Evolutionary conservation across 2,329 filamentous ascomycete species (phyloP).

Genomic region (Pseudocercospora macadamiae): DNA sequence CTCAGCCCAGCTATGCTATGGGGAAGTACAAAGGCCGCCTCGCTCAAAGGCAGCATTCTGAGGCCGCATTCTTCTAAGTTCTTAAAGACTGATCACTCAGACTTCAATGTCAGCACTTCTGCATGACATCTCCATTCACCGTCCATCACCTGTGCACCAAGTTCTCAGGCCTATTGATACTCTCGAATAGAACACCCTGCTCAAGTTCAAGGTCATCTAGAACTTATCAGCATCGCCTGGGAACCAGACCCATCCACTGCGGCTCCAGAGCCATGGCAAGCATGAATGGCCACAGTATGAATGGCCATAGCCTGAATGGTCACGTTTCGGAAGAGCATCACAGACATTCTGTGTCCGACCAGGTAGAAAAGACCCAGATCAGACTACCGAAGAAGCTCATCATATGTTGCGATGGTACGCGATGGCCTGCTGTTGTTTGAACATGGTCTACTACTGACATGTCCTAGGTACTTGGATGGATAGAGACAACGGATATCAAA

Average conservation of each 20-base stretch:
- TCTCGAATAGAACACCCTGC: too few relatives aligned
- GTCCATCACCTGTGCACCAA: background rate
- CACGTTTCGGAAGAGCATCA: conserved; percentile 4
- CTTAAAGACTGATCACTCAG: background rate
- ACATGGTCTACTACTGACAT: background rate
- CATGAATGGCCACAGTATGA: conserved; percentile 3
- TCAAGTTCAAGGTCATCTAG: too few relatives aligned
- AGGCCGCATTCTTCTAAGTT: conserved; percentile 4
- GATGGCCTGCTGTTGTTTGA: background rate
- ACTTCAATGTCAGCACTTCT: background rate
- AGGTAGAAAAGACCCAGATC: conserved; percentile 20
- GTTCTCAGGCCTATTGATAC: too few relatives aligned
- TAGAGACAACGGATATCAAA: conserved; percentile 37
- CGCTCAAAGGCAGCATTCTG: conserved; percentile 2
- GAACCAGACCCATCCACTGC: background rate
- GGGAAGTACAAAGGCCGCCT: conserved; percentile 10
- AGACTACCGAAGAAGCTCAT: conserved; percentile 32
- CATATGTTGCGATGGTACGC: conserved; percentile 34
- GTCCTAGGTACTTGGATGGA: conserved; percentile 40
- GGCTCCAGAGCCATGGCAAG: background rate
- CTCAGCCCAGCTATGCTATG: conserved; percentile 12
- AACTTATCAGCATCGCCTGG: too few relatives aligned
- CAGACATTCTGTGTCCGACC: conserved; percentile 17
- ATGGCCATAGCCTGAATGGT: background rate
- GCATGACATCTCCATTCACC: background rate